phyloP scores from a whole-genome alignment of 768 basidiomycete genomes.

The Dacryopinax primogenitus region DNA sequence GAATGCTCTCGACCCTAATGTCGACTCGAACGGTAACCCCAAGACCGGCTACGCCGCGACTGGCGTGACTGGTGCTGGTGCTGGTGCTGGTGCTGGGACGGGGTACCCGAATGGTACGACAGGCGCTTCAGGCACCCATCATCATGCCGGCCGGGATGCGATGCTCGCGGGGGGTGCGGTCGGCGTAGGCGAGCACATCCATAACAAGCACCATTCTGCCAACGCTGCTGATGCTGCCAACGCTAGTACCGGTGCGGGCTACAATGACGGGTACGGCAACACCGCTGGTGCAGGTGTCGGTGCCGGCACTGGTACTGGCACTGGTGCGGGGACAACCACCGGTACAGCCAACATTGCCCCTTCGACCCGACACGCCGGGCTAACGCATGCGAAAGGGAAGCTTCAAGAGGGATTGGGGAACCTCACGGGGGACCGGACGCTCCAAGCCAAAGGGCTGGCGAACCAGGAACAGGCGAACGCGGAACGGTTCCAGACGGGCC shows the following conservation, averaged over 20 bases:
- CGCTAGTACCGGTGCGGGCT: neutral
- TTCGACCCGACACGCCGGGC: neutral
- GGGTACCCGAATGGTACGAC: neutral
- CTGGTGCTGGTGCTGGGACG: neutral
- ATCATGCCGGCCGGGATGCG: neutral
- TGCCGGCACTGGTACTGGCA: neutral
- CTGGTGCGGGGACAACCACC: neutral
- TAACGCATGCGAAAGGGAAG: neutral
- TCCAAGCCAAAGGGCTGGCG: neutral
- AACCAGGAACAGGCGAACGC: neutral
- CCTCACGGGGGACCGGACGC: neutral
- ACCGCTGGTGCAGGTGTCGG: no score
- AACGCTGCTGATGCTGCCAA: neutral
- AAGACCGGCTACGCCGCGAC: neutral
- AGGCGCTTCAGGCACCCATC: no score
- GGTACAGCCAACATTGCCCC: neutral
- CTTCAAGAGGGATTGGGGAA: neutral
- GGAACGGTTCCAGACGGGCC: neutral
- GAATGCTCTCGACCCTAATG: neutral
- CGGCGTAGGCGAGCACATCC: neutral
- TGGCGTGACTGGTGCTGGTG: neutral
- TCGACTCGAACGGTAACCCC: conserved; percentile 1
- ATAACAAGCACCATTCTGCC: neutral
- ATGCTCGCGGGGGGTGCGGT: neutral
- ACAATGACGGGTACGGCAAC: neutral